Evolutionary conservation across 2,329 filamentous ascomycete species (phyloP).

Genomic region (Trichothecium sympodiale): DNA sequence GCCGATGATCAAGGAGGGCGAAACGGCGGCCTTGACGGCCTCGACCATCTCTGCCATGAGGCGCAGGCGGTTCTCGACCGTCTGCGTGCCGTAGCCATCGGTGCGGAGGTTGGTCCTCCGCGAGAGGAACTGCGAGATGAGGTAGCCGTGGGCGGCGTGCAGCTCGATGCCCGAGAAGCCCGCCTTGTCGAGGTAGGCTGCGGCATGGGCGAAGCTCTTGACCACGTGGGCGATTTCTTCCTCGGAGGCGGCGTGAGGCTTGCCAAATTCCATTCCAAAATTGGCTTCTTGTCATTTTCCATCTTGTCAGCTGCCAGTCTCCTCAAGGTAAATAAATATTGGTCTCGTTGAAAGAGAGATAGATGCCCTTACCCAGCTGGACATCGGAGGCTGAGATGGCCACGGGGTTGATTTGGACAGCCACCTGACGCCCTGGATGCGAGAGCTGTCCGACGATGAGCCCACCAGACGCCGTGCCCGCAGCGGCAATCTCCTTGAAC

Average conservation of each 20-base stretch:
- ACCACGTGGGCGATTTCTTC: constrained; percentile 46
- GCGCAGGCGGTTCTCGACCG: constrained; percentile 30
- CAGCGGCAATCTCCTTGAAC: constrained; percentile 44
- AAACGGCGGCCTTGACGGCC: constrained; percentile 19
- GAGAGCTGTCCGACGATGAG: constrained; percentile 51
- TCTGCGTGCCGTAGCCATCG: constrained; percentile 34
- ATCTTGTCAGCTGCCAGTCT: no score
- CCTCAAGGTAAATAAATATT: no score
- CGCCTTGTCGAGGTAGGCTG: constrained; percentile 49
- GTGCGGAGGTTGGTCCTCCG: constrained; percentile 37
- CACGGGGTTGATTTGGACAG: constrained; percentile 17
- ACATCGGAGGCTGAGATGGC: constrained; percentile 30
- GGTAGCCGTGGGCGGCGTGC: constrained; percentile 43
- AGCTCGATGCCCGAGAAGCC: constrained; percentile 45
- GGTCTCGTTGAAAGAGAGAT: no score
- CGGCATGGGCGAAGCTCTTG: constrained; percentile 49
- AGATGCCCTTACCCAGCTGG: constrained; percentile 14
- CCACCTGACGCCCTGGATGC: constrained; percentile 49
- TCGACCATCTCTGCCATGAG: constrained; percentile 31
- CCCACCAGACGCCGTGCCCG: constrained; percentile 44
- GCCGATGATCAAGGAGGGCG: constrained; percentile 27
- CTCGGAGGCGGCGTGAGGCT: constrained; percentile 40
- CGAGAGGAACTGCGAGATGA: constrained; percentile 41
- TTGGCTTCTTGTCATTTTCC: constrained; percentile 6
- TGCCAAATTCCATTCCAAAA: constrained; percentile 23